Evolutionary conservation across 805 yeast genomes (phyloP), one percentile per base, ranked within the genome.

Genomic region (Tetrapisispora phaffii): DNA sequence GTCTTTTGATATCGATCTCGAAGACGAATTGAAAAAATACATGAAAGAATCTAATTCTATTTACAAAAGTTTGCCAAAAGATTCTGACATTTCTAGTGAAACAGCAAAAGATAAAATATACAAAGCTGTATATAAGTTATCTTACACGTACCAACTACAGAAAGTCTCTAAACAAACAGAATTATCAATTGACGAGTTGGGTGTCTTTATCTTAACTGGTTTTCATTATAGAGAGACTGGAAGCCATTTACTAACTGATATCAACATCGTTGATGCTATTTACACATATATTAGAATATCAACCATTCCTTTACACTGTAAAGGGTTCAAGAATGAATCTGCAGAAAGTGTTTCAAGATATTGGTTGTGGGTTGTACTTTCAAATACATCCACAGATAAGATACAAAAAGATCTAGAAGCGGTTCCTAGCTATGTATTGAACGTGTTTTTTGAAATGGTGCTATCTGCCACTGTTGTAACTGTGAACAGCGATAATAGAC

Each of bases 1-100:
- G 28, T 77, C 93, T 3, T 76, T 75, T 62, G 97, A 89, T 61
- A 56, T 86, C 42, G 77, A 81, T 43, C 64, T 79, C 12, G 64
- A 63, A n/a, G 54, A 55, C 1, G 61, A 63, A 20, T 71, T 81
- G 37, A 48, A 52, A 2, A 51, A 65, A 2, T 60, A 55, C 55
- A 56, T 70, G 8, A 53, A 58, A 3, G 68, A 69, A 29, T 62
- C 80, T 1, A 62, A 59, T 35, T 53, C 58, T 2, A 55, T 82
- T 2, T 76, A 82, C 41, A 53, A 54, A 7, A 54, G 60, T 10
- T 37, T 62, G 34, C 65, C 62, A 9, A 44, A 51, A 5, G 63
- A 57, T 20, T 36, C 50, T 3, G 59, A 58, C n/a, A 58, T 67
- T 40, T 54, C 57, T 17, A 51, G 56, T 34, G 54, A 56, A 17